Base-by-base conservation (phyloP, 495 filamentous ascomycete genomes). In the Wilcoxina mikolae region DNA sequence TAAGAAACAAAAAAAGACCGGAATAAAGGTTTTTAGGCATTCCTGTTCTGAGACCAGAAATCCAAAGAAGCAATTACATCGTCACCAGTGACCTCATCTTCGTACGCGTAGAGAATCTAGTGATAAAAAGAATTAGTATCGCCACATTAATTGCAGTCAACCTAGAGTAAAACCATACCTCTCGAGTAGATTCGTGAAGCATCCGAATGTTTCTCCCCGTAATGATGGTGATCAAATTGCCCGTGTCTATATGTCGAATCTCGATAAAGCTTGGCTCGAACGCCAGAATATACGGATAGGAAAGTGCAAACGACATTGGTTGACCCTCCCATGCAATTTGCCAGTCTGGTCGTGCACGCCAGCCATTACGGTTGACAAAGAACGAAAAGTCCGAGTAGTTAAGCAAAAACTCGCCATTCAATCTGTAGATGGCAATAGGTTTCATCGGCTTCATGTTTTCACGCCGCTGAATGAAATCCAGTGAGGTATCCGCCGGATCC, bases 251-350 rank as follows among this genome's bases (percentile, higher is more conserved):
- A 64, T 94, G 82, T 61, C 93, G 74, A 60, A 99, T 85, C 70
- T 99, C 93, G 56, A 99, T 85, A 64, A 99, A 99, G 64, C 88
- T 94, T n/a, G 88, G 83, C 70, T 99, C 93, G 67, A 99, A 99
- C 3, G 93, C 93, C 58, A 99, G 72, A 43, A 99, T 93, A 74
- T 90, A 99, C 53, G 89, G 89, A 64, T 89, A 85, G 33, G 85
- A 93, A 33, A 96, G 77, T 0, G 93, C 91, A 67, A 99, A 99
- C 38, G 82, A 77, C 60, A 82, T 81, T 49, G 93, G 93, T 41
- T 77, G 83, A 49, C 93, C 93, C 70, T 99, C 93, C 93, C 93
- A 99, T 26, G 85, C 83, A 61, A 99, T 94, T 56, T 80, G 82
- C 93, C 93, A 99, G 65, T 99, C 93, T 17, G 88, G 84, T 57